These are phyloP conservation scores for Thuja plicata DNA, from an alignment of 83 land plant genomes.

Conservation along the genomic window DNA sequence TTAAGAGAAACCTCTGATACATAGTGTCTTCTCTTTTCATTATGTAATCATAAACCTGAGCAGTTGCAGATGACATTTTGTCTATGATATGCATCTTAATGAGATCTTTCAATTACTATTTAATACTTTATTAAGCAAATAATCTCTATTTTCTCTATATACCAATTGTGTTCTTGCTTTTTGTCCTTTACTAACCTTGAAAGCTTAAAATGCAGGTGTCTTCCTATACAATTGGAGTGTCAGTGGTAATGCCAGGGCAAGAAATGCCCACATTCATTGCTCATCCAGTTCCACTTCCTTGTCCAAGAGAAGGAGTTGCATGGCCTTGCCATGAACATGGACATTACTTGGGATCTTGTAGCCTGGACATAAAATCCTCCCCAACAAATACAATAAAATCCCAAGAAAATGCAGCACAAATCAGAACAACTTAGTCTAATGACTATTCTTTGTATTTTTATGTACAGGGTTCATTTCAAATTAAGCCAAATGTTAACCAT, in stretches of 20 bases:
- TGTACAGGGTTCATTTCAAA: no score
- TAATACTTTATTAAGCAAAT: background rate
- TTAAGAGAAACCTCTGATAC: background rate
- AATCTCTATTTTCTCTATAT: background rate
- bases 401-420: background rate
- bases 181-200: background rate
- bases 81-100: background rate
- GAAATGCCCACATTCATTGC: constrained; percentile 62
- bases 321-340: constrained; percentile 54
- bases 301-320: constrained; percentile 48
- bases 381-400: background rate
- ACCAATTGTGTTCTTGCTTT: background rate
- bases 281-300: constrained; percentile 72
- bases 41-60: background rate
- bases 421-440: constrained; percentile 1
- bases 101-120: background rate
- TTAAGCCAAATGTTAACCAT: no score
- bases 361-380: constrained; percentile 9
- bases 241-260: constrained; percentile 82
- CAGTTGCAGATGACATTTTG: background rate
- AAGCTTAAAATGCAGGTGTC: constrained; percentile 9
- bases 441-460: background rate
- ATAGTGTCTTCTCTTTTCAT: background rate
- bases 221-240: constrained; percentile 36
- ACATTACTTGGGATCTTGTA: constrained; percentile 2